Conservation (phyloP, 2,329 filamentous ascomycete species). For the Alternaria brassicicola region DNA sequence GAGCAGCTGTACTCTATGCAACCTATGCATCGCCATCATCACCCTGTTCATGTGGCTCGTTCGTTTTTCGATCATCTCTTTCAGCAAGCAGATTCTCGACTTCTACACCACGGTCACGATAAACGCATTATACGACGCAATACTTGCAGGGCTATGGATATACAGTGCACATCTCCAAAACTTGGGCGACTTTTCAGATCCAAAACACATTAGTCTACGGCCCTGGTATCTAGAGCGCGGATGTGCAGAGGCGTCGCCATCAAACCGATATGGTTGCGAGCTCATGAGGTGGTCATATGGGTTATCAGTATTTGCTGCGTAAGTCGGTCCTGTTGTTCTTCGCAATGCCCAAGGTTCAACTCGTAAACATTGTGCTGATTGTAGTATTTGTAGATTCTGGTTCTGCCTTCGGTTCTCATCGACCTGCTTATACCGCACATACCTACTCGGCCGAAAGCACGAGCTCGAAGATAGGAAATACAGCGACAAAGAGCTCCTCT, state of each 20-base stretch:
- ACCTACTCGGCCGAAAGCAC: constrained; percentile 14
- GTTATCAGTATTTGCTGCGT: constrained; percentile 18
- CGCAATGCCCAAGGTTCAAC: neutral
- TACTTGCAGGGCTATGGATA: constrained; percentile 23
- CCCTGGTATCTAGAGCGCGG: constrained; percentile 28
- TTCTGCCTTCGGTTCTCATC: constrained; percentile 14
- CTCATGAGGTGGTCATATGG: constrained; percentile 14
- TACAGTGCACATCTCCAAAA: constrained; percentile 18
- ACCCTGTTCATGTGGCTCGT: constrained; percentile 19
- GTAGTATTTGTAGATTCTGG: constrained; percentile 11
- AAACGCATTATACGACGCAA: constrained; percentile 25
- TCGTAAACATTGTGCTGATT: neutral
- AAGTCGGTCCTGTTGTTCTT: constrained; percentile 1
- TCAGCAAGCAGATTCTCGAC: constrained; percentile 12
- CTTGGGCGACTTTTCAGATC: constrained; percentile 22
- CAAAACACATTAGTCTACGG: constrained; percentile 15
- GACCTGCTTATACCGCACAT: constrained; percentile 24
- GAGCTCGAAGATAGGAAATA: neutral
- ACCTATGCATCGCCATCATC: constrained; percentile 15
- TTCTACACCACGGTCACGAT: constrained; percentile 9
- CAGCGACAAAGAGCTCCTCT: neutral
- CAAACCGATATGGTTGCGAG: constrained; percentile 8
- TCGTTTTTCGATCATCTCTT: constrained; percentile 16
- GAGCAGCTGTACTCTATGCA: constrained; percentile 15
- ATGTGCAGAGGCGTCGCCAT: constrained; percentile 10